Percentiles rank a stretch among this genome's conserved stretches.
Evolutionary conservation across 768 basidiomycete species (phyloP).

Genomic region (Omphalotus guepiniiformis): DNA sequence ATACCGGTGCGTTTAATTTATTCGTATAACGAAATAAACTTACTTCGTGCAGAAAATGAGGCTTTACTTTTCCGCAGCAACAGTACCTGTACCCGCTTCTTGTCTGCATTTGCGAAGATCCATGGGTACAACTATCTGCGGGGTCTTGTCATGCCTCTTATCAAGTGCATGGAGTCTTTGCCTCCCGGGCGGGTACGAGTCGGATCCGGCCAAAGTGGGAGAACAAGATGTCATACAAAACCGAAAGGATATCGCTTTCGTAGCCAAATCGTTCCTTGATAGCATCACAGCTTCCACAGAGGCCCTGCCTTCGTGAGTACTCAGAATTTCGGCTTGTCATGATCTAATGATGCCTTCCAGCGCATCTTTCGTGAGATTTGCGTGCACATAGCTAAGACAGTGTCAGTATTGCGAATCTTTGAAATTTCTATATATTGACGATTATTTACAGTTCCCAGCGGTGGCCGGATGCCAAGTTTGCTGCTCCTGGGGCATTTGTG

Average conservation of each 20-base stretch:
- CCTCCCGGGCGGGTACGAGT: slow-evolving; percentile 74
- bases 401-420: slow-evolving; percentile 47
- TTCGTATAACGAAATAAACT: no score
- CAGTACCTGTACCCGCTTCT: slow-evolving; percentile 79
- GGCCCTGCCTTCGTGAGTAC: slow-evolving; percentile 67
- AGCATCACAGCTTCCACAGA: slow-evolving; percentile 69
- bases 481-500: slow-evolving; percentile 86
- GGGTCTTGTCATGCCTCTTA: slow-evolving; percentile 68
- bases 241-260: slow-evolving; percentile 62
- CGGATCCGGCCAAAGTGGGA: slow-evolving; percentile 61
- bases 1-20: slow-evolving; percentile 50
- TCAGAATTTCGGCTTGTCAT: neutral
- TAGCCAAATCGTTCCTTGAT: slow-evolving; percentile 72
- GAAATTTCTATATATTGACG: neutral
- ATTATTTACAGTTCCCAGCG: slow-evolving; percentile 48
- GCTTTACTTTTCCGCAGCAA: slow-evolving; percentile 84
- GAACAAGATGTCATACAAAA: slow-evolving; percentile 66
- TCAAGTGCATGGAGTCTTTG: slow-evolving; percentile 68
- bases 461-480: slow-evolving; percentile 78
- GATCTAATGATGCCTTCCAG: slow-evolving; percentile 33
- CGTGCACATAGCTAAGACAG: slow-evolving; percentile 70
- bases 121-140: slow-evolving; percentile 93
- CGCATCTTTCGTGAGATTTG: slow-evolving; percentile 86
- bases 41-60: slow-evolving; percentile 60
- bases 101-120: slow-evolving; percentile 83